These are phyloP conservation scores for Trypanosoma theileri DNA, from an alignment of 208 protist species.

Conservation along the genomic window DNA sequence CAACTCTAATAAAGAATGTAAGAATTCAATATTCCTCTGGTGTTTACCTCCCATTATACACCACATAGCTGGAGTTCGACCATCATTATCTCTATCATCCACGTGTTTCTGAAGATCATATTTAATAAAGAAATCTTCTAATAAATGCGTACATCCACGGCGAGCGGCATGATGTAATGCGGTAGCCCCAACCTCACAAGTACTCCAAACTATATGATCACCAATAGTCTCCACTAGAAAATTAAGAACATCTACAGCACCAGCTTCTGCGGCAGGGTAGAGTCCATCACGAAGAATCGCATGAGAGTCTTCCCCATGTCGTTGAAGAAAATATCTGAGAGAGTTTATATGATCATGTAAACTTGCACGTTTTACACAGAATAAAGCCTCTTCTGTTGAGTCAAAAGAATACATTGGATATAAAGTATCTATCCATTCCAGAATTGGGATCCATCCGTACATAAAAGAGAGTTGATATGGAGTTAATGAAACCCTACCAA, in stretches of 20 bases:
- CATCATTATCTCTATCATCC: slow-evolving; percentile 36
- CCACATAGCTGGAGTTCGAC: slow-evolving; percentile 55
- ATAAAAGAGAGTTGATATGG: slow-evolving; percentile 39
- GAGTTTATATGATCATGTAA: slow-evolving; percentile 28
- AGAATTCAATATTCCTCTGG: slow-evolving; percentile 29
- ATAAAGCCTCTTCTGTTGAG: background rate
- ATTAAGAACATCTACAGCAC: slow-evolving; percentile 31
- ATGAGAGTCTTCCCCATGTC: background rate
- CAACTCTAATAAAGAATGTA: slow-evolving; percentile 34
- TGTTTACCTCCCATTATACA: slow-evolving; percentile 35
- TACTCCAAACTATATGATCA: slow-evolving; percentile 25
- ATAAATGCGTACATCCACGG: slow-evolving; percentile 22
- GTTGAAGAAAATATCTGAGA: slow-evolving; percentile 40
- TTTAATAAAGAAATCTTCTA: slow-evolving; percentile 36
- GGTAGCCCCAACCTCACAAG: slow-evolving; percentile 35
- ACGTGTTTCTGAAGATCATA: slow-evolving; percentile 28
- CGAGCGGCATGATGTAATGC: slow-evolving; percentile 62
- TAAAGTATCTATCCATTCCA: slow-evolving; percentile 40
- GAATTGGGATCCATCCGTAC: slow-evolving; percentile 32
- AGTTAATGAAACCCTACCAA: slow-evolving; percentile 11
- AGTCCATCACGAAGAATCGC: slow-evolving; percentile 18
- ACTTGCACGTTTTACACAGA: slow-evolving; percentile 1
- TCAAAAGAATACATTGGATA: slow-evolving; percentile 24
- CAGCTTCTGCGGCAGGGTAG: slow-evolving; percentile 43
- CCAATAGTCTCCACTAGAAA: slow-evolving; percentile 37